Evolutionary conservation across 75 land plant genomes (phyloP).

Genomic region (Selaginella tamariscina): DNA sequence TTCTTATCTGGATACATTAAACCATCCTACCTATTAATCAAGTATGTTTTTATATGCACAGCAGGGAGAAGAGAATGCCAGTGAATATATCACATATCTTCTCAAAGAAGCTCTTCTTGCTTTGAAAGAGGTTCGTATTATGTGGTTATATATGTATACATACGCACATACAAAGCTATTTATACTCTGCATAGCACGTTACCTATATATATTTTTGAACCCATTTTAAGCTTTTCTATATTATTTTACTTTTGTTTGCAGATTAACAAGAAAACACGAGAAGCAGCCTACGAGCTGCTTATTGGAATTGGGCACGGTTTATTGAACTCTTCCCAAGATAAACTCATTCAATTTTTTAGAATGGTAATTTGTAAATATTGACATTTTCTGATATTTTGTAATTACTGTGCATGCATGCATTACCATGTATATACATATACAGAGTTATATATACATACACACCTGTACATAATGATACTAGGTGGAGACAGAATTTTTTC

Average conservation of each 20-base stretch:
- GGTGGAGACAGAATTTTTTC: no score
- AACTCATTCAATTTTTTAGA: constrained; percentile 52
- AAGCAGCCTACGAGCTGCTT: constrained; percentile 72
- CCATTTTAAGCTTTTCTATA: neutral
- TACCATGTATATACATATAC: no score
- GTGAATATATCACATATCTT: constrained; percentile 38
- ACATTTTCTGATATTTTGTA: no score
- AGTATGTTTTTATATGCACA: neutral
- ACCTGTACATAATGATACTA: no score
- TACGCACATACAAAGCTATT: neutral
- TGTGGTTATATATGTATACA: neutral
- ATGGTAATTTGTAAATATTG: constrained; percentile 68
- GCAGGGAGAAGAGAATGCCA: constrained; percentile 30
- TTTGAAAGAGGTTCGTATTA: constrained; percentile 58
- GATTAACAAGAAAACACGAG: constrained; percentile 85
- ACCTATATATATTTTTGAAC: no score
- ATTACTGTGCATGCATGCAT: no score
- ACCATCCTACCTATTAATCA: no score
- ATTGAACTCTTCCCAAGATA: constrained; percentile 45
- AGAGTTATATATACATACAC: no score
- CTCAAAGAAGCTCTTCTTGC: constrained; percentile 77
- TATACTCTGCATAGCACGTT: no score
- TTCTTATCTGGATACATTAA: neutral
- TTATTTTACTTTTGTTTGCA: no score
- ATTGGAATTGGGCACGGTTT: constrained; percentile 77